These are phyloP conservation scores for Russula griseocarnosa DNA, from an alignment of 768 basidiomycete species.

Conservation along the genomic window DNA sequence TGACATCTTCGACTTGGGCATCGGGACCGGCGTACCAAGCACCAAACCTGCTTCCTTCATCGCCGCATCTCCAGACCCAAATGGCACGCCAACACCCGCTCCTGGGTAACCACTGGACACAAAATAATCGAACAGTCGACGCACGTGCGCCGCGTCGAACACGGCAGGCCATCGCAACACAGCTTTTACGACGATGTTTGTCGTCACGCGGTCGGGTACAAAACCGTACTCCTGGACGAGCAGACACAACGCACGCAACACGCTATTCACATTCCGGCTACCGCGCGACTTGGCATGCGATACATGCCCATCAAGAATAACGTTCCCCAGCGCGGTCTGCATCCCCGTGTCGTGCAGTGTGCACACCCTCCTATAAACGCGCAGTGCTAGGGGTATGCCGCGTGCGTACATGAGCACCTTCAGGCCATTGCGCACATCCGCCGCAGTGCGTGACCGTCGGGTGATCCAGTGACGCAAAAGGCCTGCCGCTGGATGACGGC, in stretches of 20 bases:
- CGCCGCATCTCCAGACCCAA: constrained; percentile 12
- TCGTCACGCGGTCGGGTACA: constrained; percentile 60
- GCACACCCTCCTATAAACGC: constrained; percentile 30
- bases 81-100: constrained; percentile 10
- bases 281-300: constrained; percentile 36
- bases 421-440: constrained; percentile 13
- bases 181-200: constrained; percentile 63
- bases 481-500: constrained; percentile 29
- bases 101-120: constrained; percentile 56
- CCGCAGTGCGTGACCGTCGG: constrained; percentile 12
- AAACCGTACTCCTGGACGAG: constrained; percentile 49
- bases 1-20: constrained; percentile 13
- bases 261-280: constrained; percentile 44
- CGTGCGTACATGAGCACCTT: constrained; percentile 17
- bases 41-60: constrained; percentile 16
- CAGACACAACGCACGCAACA: constrained; percentile 39
- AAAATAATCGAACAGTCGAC: constrained; percentile 61
- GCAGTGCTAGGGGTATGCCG: constrained; percentile 9
- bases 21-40: constrained; percentile 13
- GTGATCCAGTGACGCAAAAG: constrained; percentile 28
- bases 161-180: constrained; percentile 49
- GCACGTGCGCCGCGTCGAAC: constrained; percentile 44
- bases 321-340: constrained; percentile 52
- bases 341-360: constrained; percentile 26
- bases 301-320: constrained; percentile 48